Percentiles rank a stretch among this genome's conserved stretches.
Evolutionary conservation across 2,329 filamentous ascomycete genomes (phyloP).

Genomic region (Claviceps purpurea): DNA sequence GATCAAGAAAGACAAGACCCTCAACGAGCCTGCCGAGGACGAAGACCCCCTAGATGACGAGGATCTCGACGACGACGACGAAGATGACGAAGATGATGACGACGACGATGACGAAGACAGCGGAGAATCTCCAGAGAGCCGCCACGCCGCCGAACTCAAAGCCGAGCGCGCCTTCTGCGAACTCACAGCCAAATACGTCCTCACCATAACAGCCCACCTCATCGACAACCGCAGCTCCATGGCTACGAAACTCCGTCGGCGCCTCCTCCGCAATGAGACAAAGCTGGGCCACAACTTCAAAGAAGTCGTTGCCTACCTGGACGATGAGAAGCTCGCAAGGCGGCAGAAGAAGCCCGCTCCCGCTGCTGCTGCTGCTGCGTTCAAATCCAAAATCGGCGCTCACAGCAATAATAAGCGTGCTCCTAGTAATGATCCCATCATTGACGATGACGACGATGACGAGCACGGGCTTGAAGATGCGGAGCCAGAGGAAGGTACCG

Average conservation of each 20-base stretch:
- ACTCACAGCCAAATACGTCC: slow-evolving; percentile 70
- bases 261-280: slow-evolving; percentile 66
- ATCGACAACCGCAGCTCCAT: slow-evolving; percentile 51
- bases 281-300: slow-evolving; percentile 75
- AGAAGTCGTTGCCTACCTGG: slow-evolving; percentile 69
- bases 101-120: slow-evolving; percentile 43
- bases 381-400: slow-evolving; percentile 11
- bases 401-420: slow-evolving; percentile 21
- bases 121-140: slow-evolving; percentile 41
- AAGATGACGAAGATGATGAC: slow-evolving; percentile 32
- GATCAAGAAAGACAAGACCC: slow-evolving; percentile 38
- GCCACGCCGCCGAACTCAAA: slow-evolving; percentile 52
- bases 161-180: slow-evolving; percentile 80
- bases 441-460: slow-evolving; percentile 18
- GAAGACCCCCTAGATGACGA: slow-evolving; percentile 58
- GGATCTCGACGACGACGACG: slow-evolving; percentile 32
- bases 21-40: slow-evolving; percentile 54
- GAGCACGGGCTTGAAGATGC: slow-evolving; percentile 22
- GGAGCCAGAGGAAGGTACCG: slow-evolving; percentile 44
- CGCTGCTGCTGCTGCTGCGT: slow-evolving; percentile 5
- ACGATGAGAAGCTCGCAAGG: slow-evolving; percentile 46
- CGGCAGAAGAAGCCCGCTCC: slow-evolving; percentile 26
- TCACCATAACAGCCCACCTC: slow-evolving; percentile 62
- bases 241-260: slow-evolving; percentile 51
- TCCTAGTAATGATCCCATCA: slow-evolving; percentile 31